phyloP scores from a whole-genome alignment of 2,329 filamentous ascomycete species.

The Plectosphaerella plurivora region DNA sequence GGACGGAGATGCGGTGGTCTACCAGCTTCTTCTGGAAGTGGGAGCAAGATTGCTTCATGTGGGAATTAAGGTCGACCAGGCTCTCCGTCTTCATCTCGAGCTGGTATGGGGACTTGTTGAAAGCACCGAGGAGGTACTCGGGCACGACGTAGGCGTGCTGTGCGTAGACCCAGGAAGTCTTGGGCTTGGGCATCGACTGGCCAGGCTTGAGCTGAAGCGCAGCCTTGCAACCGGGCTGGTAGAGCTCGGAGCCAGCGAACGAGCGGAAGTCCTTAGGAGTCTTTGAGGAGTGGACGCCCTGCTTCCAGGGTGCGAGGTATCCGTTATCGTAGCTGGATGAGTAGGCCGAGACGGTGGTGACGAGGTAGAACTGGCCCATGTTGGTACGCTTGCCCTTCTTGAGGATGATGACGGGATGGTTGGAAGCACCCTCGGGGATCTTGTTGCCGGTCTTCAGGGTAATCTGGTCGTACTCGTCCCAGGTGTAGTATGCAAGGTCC shows the following conservation, averaged over 20 bases:
- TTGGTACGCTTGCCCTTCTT: constrained; percentile 5
- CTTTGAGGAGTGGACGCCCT: constrained; percentile 17
- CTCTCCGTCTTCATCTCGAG: constrained; percentile 5
- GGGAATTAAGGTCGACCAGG: background rate
- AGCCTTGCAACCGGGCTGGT: background rate
- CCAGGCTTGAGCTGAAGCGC: constrained; percentile 19
- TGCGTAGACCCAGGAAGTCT: constrained; percentile 15
- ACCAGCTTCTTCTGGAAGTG: no score
- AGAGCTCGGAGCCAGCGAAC: constrained; percentile 19
- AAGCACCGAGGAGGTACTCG: constrained; percentile 9
- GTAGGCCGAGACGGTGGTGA: constrained; percentile 28
- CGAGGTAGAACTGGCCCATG: constrained; percentile 13
- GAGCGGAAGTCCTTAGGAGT: constrained; percentile 20
- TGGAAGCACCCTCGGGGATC: constrained; percentile 10
- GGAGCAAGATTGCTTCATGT: background rate
- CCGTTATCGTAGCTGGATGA: constrained; percentile 13
- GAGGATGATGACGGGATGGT: constrained; percentile 29
- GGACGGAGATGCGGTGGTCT: no score
- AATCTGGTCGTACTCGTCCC: constrained; percentile 12
- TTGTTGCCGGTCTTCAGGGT: constrained; percentile 13
- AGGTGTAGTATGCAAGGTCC: constrained; percentile 6
- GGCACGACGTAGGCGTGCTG: constrained; percentile 12
- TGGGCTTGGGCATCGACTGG: constrained; percentile 14
- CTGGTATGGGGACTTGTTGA: constrained; percentile 9
- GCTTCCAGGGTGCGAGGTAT: constrained; percentile 24